phyloP scores from a whole-genome alignment of 345 rosid genomes.

The Eucalyptus regnans region DNA sequence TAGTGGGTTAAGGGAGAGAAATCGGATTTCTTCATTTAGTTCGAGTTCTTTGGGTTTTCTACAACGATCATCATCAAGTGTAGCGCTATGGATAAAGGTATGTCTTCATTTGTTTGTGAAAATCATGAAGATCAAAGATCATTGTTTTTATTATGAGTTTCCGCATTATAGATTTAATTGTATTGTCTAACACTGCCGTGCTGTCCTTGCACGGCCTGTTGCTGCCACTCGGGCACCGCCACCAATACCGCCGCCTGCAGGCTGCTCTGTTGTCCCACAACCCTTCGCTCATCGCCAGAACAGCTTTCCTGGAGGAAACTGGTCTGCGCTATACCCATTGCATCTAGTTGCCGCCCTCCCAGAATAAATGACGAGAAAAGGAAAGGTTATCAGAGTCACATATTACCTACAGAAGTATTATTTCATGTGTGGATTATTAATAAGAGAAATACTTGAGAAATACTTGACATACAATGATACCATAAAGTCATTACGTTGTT shows the following conservation, averaged over 20 bases:
- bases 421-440: neutral
- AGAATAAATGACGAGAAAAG: neutral
- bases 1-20: no score
- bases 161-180: no score
- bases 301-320: slow-evolving; percentile 8
- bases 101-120: no score
- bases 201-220: slow-evolving; percentile 4
- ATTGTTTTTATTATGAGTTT: no score
- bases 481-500: neutral
- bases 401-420: neutral
- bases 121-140: no score
- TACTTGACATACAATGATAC: neutral
- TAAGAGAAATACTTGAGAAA: neutral
- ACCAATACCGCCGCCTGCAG: slow-evolving; percentile 10
- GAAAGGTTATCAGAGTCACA: neutral
- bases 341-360: slow-evolving; percentile 5
- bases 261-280: slow-evolving; percentile 29
- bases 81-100: no score
- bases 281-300: slow-evolving; percentile 15
- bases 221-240: slow-evolving; percentile 16
- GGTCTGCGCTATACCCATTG: slow-evolving; percentile 11
- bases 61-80: no score
- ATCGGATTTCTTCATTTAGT: no score
- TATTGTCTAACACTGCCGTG: no score
- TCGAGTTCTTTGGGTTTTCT: no score